Percentiles rank a stretch among this genome's conserved stretches.
Evolutionary conservation across 345 rosid species (phyloP).

Genomic region (Rhodamnia rubescens): DNA sequence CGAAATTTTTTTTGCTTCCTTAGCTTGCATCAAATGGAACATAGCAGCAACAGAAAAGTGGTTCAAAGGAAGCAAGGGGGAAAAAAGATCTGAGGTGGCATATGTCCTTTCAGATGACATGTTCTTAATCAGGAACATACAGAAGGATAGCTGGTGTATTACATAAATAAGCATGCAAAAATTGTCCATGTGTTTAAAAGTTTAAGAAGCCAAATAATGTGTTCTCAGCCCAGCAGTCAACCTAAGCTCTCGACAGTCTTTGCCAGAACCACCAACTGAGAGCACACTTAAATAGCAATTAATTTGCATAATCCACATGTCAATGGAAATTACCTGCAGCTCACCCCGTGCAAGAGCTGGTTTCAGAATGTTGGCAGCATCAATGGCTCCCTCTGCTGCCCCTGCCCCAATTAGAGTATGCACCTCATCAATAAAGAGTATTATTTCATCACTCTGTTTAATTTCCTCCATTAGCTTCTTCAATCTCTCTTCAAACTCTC

Average conservation of each 20-base stretch:
- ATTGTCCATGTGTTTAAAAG: background rate
- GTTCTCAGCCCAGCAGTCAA: background rate
- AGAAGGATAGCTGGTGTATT: background rate
- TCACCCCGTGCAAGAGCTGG: constrained; percentile 99
- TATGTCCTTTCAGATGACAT: background rate
- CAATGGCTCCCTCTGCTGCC: constrained; percentile 99
- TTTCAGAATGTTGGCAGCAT: constrained; percentile 98
- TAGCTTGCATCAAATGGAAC: background rate
- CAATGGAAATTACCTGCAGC: constrained; percentile 60
- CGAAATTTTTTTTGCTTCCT: background rate
- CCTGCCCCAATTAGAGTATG: constrained; percentile 98
- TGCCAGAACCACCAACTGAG: background rate
- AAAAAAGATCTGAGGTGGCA: background rate
- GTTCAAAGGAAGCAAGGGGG: background rate
- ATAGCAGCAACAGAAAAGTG: background rate
- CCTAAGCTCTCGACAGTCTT: background rate
- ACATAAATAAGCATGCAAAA: background rate
- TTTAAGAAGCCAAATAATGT: background rate
- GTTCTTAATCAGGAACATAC: background rate
- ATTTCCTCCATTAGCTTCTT: constrained; percentile 99
- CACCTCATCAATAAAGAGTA: constrained; percentile 97
- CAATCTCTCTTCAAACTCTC: constrained; percentile 94
- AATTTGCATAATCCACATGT: background rate
- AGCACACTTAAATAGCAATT: background rate
- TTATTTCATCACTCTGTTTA: constrained; percentile 95